Percentiles rank a stretch among this genome's conserved stretches.
Evolutionary conservation across 2,329 filamentous ascomycete genomes (phyloP).

Genomic region (Akanthomyces uredinophilus): DNA sequence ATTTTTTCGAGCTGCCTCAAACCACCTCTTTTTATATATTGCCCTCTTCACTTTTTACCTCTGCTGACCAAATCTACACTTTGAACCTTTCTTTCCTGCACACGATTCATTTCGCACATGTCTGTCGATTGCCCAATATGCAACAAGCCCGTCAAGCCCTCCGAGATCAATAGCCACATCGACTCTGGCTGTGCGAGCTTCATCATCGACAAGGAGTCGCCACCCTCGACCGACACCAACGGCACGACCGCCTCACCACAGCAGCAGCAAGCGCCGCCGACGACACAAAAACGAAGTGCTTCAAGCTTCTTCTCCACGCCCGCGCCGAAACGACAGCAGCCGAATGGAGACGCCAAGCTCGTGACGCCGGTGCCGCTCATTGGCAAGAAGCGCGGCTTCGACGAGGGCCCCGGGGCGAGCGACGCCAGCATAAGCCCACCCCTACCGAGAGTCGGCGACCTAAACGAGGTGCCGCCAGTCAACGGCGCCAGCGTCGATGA

Average conservation of each 20-base stretch:
- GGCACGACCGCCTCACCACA: conserved; percentile 22
- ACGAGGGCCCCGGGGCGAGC: conserved; percentile 45
- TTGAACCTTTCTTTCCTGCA: not conserved
- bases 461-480: not conserved
- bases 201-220: conserved; percentile 49
- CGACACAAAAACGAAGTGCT: conserved; percentile 48
- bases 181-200: conserved; percentile 74
- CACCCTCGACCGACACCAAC: conserved; percentile 24
- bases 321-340: conserved; percentile 50
- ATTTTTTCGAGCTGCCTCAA: not conserved
- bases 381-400: conserved; percentile 47
- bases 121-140: conserved; percentile 78
- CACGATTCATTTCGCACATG: conserved; percentile 21
- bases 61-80: not conserved
- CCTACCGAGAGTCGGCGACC: conserved; percentile 1
- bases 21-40: not conserved
- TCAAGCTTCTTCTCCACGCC: conserved; percentile 60
- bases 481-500: conserved; percentile 7
- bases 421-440: conserved; percentile 14
- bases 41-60: not conserved
- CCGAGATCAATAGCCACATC: conserved; percentile 83
- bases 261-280: conserved; percentile 22
- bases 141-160: conserved; percentile 62
- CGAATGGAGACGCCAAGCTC: conserved; percentile 31
- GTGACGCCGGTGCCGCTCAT: conserved; percentile 29